Percentiles rank a stretch among this genome's conserved stretches.
phyloP scores from a whole-genome alignment of 371 early-diverging fungal genomes.

The Sporodiniella umbellata region DNA sequence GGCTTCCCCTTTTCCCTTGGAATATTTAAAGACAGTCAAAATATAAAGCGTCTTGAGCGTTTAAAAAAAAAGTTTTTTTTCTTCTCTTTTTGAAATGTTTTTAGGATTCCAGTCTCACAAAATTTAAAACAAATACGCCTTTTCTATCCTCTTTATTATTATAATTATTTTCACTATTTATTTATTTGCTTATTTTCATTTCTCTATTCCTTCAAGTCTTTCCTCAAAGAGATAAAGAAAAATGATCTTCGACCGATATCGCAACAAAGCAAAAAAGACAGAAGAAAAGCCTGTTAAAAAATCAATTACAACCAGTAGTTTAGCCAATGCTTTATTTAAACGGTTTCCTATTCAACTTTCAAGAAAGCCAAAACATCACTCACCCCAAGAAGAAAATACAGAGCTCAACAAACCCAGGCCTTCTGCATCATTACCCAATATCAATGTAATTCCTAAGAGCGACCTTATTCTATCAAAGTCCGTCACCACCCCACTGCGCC shows the following conservation, averaged over 20 bases:
- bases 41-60: no score
- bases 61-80: no score
- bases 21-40: no score
- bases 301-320: slow-evolving; percentile 9
- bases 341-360: slow-evolving; percentile 17
- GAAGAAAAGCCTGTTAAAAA: slow-evolving; percentile 21
- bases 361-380: slow-evolving; percentile 14
- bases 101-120: no score
- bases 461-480: not conserved
- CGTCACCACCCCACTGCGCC: not conserved
- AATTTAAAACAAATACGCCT: no score
- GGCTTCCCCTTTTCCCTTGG: no score
- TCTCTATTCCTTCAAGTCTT: not conserved
- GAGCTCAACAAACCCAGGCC: slow-evolving; percentile 23
- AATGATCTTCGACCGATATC: slow-evolving; percentile 41
- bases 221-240: not conserved
- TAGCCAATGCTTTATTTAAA: slow-evolving; percentile 35
- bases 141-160: no score
- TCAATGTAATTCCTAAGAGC: slow-evolving; percentile 1
- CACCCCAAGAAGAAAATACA: slow-evolving; percentile 3
- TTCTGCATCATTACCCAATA: slow-evolving; percentile 38
- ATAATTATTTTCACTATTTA: not conserved
- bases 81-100: no score
- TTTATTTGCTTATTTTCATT: not conserved
- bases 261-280: slow-evolving; percentile 27